phyloP scores from a whole-genome alignment of 139 green algal genomes.

The Deuterostichococcus epilithicus region DNA sequence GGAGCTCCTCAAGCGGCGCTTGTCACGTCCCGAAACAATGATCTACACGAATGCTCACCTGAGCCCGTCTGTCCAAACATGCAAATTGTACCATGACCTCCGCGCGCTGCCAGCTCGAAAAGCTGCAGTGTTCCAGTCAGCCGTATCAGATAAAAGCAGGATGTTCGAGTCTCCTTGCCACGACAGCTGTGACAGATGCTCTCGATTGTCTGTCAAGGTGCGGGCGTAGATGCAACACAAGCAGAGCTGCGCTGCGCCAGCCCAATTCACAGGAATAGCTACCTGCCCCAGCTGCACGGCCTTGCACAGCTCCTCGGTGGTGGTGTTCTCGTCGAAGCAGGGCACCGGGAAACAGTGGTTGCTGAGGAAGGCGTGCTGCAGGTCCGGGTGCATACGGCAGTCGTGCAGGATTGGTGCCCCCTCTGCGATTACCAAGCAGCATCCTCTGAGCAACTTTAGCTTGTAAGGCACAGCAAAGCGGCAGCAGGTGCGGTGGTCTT shows the following conservation, averaged over 20 bases:
- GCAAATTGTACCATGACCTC: neutral
- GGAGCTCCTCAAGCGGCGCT: too few relatives aligned
- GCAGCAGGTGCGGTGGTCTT: too few relatives aligned
- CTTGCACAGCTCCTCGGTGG: neutral
- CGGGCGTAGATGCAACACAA: too few relatives aligned
- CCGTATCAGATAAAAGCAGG: too few relatives aligned
- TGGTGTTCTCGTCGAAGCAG: neutral
- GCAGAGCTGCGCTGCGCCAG: too few relatives aligned
- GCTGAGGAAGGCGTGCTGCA: neutral
- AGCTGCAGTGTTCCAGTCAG: neutral
- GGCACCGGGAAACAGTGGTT: neutral
- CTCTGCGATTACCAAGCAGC: too few relatives aligned
- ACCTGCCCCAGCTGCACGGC: neutral
- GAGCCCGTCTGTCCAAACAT: slow-evolving; percentile 1
- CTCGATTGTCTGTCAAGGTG: too few relatives aligned
- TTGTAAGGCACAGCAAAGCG: too few relatives aligned
- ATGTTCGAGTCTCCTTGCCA: too few relatives aligned
- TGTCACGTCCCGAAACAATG: too few relatives aligned
- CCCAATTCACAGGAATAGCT: neutral
- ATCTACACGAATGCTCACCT: neutral
- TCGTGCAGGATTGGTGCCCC: neutral
- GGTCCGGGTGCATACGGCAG: neutral
- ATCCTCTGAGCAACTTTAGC: too few relatives aligned
- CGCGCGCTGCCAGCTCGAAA: neutral
- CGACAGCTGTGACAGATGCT: too few relatives aligned